Evolutionary conservation across 2,329 filamentous ascomycete species (phyloP).

Genomic region (Penicillium sp.): DNA sequence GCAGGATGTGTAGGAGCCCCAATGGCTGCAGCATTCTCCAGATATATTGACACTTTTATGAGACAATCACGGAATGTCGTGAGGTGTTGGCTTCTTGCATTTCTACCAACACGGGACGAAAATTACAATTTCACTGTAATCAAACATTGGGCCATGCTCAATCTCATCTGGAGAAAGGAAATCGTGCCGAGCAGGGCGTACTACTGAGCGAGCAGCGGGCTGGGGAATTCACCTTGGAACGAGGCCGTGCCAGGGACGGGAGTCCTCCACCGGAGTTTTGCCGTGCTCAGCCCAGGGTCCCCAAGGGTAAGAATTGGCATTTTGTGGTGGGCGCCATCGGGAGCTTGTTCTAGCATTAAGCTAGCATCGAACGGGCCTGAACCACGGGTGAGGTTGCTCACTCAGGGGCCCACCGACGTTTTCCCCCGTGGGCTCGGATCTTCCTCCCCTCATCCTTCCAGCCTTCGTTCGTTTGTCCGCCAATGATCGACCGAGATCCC

Average conservation of each 20-base stretch:
- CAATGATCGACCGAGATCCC: conserved; percentile 11
- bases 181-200: background rate
- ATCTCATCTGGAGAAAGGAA: background rate
- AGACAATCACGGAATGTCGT: too few species aligned
- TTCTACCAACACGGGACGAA: background rate
- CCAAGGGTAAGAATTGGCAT: conserved; percentile 7
- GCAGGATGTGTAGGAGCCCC: background rate
- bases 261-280: conserved; percentile 31
- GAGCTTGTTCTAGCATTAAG: conserved; percentile 17
- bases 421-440: conserved; percentile 14
- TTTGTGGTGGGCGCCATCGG: conserved; percentile 17
- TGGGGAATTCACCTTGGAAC: background rate
- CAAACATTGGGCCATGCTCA: background rate
- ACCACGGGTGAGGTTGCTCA: background rate
- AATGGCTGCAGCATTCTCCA: background rate
- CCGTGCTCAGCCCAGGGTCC: conserved; percentile 7
- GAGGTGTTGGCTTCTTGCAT: background rate
- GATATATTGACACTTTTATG: background rate
- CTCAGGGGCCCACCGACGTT: background rate
- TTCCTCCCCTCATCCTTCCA: conserved; percentile 17
- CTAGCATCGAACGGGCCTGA: background rate
- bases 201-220: background rate
- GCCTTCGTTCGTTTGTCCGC: conserved; percentile 1
- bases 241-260: background rate
- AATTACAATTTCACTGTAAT: background rate